Evolutionary conservation across 164 flowering plant genomes (phyloP).

Genomic region (Saururus chinensis): DNA sequence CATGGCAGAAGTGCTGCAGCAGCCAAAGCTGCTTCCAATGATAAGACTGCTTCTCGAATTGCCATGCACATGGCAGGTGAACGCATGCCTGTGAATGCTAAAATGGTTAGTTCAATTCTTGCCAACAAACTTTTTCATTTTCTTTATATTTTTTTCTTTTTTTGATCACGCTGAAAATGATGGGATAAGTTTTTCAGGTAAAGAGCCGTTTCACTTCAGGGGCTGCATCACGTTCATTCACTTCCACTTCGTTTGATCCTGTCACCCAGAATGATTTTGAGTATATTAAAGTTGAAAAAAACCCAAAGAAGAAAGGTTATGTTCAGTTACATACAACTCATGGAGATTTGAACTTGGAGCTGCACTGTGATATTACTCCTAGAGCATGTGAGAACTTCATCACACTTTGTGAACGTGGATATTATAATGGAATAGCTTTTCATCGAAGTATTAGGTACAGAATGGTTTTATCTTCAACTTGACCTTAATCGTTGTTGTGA

Average conservation of each 20-base stretch:
- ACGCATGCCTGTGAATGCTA: conserved; percentile 81
- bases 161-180: background rate
- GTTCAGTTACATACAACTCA: conserved; percentile 89
- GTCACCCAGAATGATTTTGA: conserved; percentile 89
- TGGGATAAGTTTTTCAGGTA: conserved; percentile 33
- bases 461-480: background rate
- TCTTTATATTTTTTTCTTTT: background rate
- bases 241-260: conserved; percentile 90
- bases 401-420: conserved; percentile 85
- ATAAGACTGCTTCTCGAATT: conserved; percentile 87
- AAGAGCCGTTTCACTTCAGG: conserved; percentile 87
- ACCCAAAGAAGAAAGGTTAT: conserved; percentile 95
- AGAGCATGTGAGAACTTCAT: conserved; percentile 94
- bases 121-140: background rate
- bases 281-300: conserved; percentile 84
- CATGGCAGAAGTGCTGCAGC: conserved; percentile 99
- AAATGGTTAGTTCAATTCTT: conserved; percentile 53
- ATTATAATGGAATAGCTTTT: conserved; percentile 81
- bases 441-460: conserved; percentile 78
- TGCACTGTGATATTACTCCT: conserved; percentile 91
- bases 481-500: background rate
- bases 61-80: conserved; percentile 97
- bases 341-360: conserved; percentile 93
- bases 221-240: conserved; percentile 95
- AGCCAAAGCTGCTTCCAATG: conserved; percentile 67